Percentiles rank a stretch among this genome's conserved stretches.
These are phyloP conservation scores for Nakazawaea wyomingensis DNA, from an alignment of 805 yeast species.

Conservation along the genomic window DNA sequence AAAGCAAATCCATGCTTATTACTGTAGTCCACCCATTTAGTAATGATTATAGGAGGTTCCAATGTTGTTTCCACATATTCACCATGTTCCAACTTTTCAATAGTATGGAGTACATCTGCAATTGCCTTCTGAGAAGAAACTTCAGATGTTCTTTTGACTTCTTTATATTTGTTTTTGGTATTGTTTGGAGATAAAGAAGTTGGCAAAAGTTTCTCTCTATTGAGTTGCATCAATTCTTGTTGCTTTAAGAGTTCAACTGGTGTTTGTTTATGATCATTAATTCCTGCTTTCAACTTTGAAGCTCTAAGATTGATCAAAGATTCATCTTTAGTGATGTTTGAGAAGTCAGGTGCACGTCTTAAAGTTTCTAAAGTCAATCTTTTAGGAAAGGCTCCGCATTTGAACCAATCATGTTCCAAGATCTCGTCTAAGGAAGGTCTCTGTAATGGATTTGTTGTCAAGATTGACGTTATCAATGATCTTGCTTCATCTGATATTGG, in stretches of 20 bases:
- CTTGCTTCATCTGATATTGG: slow-evolving; percentile 67
- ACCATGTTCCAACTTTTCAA: slow-evolving; percentile 10
- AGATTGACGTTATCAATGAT: slow-evolving; percentile 62
- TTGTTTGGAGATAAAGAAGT: slow-evolving; percentile 90
- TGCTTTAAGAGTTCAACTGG: slow-evolving; percentile 68
- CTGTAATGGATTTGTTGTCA: slow-evolving; percentile 69
- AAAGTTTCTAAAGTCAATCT: slow-evolving; percentile 58
- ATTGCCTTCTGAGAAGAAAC: slow-evolving; percentile 21
- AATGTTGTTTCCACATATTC: slow-evolving; percentile 17
- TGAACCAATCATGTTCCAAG: slow-evolving; percentile 81
- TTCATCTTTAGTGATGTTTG: slow-evolving; percentile 50
- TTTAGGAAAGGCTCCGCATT: slow-evolving; percentile 72
- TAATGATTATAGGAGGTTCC: slow-evolving; percentile 65
- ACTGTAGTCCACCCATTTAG: slow-evolving; percentile 98
- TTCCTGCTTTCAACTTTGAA: slow-evolving; percentile 61
- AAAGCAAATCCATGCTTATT: slow-evolving; percentile 94
- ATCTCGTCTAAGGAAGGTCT: slow-evolving; percentile 82
- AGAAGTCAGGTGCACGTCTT: slow-evolving; percentile 53
- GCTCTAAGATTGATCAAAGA: slow-evolving; percentile 63
- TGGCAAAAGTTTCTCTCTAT: slow-evolving; percentile 69
- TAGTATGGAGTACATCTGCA: slow-evolving; percentile 11
- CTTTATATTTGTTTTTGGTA: slow-evolving; percentile 81
- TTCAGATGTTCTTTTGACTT: slow-evolving; percentile 34
- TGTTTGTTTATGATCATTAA: slow-evolving; percentile 39
- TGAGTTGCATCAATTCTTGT: slow-evolving; percentile 59